Evolutionary conservation across 768 basidiomycete genomes (phyloP).

Genomic region (Hygrophorus russula): DNA sequence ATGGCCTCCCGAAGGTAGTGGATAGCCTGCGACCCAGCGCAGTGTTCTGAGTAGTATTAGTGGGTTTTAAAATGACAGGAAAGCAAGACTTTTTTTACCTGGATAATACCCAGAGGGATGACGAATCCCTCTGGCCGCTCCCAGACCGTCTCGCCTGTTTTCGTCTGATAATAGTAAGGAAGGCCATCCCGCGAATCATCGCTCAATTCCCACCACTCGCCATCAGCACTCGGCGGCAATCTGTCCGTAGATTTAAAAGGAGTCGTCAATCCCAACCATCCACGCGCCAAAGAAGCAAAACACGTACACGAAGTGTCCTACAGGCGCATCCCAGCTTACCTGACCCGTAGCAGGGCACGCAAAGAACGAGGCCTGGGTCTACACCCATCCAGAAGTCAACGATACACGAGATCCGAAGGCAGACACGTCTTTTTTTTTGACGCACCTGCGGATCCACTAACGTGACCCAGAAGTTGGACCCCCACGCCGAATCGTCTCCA

Average conservation of each 20-base stretch:
- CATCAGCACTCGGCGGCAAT: constrained; percentile 70
- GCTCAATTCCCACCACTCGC: constrained; percentile 93
- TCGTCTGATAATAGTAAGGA: constrained; percentile 91
- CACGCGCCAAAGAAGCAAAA: constrained; percentile 4
- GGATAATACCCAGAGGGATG: constrained; percentile 82
- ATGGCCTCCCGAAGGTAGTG: constrained; percentile 8
- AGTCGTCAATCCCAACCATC: no score
- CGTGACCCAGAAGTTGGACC: constrained; percentile 91
- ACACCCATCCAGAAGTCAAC: constrained; percentile 5
- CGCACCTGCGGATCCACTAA: constrained; percentile 81
- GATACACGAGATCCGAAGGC: constrained; percentile 2
- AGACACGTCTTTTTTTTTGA: constrained; percentile 9
- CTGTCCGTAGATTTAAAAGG: constrained; percentile 23
- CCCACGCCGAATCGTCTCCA: constrained; percentile 55
- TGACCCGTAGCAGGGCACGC: constrained; percentile 89
- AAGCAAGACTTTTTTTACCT: constrained; percentile 40
- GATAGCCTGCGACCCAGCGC: constrained; percentile 63
- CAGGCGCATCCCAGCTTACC: constrained; percentile 88
- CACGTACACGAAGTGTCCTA: constrained; percentile 78
- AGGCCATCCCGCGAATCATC: constrained; percentile 78
- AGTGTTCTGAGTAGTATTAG: constrained; percentile 41
- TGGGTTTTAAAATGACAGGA: constrained; percentile 1
- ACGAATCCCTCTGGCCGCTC: constrained; percentile 83
- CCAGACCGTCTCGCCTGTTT: constrained; percentile 87
- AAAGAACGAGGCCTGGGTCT: constrained; percentile 67